Evolutionary conservation across 139 green algal genomes (phyloP).

Genomic region (Dunaliella sp.): DNA sequence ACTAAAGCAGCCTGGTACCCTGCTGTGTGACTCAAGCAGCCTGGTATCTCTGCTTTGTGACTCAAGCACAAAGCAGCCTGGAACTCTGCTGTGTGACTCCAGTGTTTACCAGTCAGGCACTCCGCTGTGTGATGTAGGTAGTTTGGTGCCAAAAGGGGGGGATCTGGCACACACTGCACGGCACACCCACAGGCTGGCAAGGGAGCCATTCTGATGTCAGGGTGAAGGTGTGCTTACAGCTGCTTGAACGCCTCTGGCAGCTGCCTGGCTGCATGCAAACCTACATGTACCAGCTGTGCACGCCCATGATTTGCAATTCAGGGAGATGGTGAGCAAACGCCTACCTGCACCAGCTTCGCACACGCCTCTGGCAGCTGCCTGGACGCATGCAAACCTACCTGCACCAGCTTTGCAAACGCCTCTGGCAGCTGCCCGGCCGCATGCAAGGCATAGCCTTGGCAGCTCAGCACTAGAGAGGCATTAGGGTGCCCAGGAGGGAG

Average conservation of each 20-base stretch:
- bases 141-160: not conserved
- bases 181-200: too few relatives aligned
- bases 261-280: too few relatives aligned
- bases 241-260: not conserved
- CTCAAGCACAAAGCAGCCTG: not conserved
- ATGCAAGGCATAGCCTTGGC: slow-evolving; percentile 35
- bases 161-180: not conserved
- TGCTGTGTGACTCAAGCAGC: not conserved
- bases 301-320: too few relatives aligned
- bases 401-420: slow-evolving; percentile 44
- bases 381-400: slow-evolving; percentile 25
- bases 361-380: not conserved
- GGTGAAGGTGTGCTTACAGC: too few relatives aligned
- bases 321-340: too few relatives aligned
- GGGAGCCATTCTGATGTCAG: too few relatives aligned
- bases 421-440: slow-evolving; percentile 28
- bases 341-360: slow-evolving; percentile 41
- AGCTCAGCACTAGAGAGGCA: slow-evolving; percentile 34
- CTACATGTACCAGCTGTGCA: too few relatives aligned
- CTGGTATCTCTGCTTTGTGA: not conserved
- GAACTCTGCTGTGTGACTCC: not conserved
- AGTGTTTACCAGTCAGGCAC: not conserved
- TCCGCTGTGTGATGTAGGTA: not conserved
- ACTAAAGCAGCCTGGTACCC: not conserved
- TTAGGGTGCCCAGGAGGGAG: slow-evolving; percentile 38